These are phyloP conservation scores for Colletotrichum kahawae DNA, from an alignment of 2,329 filamentous ascomycete species.

Conservation along the genomic window DNA sequence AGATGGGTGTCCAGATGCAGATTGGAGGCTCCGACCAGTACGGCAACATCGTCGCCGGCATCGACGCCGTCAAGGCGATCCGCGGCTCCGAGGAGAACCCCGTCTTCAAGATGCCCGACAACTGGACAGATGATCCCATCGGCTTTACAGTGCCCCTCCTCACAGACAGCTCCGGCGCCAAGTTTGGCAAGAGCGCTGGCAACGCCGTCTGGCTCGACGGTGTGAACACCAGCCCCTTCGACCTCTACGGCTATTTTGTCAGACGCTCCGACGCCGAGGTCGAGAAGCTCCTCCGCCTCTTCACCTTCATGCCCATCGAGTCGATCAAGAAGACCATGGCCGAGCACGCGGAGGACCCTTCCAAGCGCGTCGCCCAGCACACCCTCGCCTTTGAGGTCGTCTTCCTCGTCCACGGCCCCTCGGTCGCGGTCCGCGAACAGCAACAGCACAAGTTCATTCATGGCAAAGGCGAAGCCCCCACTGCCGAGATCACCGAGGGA, in stretches of 20 bases:
- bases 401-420: constrained; percentile 75
- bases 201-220: constrained; percentile 93
- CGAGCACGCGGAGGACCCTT: constrained; percentile 70
- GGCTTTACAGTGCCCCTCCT: constrained; percentile 92
- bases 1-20: constrained; percentile 76
- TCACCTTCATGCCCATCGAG: constrained; percentile 82
- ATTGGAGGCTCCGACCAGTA: constrained; percentile 96
- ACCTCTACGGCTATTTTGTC: constrained; percentile 91
- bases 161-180: constrained; percentile 82
- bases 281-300: constrained; percentile 81
- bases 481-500: constrained; percentile 19
- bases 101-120: constrained; percentile 39
- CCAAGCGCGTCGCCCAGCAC: constrained; percentile 81
- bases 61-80: constrained; percentile 82
- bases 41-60: constrained; percentile 91
- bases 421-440: constrained; percentile 68
- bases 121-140: constrained; percentile 64
- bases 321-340: constrained; percentile 73
- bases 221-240: constrained; percentile 80
- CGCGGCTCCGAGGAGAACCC: constrained; percentile 61
- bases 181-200: constrained; percentile 93
- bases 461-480: constrained; percentile 30
- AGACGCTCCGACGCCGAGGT: constrained; percentile 82
- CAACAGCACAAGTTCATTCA: constrained; percentile 57
- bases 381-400: constrained; percentile 82